These are phyloP conservation scores for Tricholoma sp. DNA, from an alignment of 768 basidiomycete genomes.

Conservation along the genomic window DNA sequence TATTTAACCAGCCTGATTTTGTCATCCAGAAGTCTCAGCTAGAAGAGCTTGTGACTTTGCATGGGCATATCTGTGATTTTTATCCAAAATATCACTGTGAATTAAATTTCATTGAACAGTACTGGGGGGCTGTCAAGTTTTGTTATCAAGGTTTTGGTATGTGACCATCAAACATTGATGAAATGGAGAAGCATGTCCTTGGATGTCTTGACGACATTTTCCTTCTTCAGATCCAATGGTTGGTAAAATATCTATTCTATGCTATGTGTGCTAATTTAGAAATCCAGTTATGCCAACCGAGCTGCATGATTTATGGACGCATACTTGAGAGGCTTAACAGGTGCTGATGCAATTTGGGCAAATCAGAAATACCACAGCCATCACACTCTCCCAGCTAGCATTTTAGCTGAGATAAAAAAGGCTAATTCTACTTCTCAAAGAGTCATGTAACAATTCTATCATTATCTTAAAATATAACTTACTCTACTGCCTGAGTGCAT, in stretches of 20 bases:
- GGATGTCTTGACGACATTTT: conserved; percentile 22
- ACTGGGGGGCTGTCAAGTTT: conserved; percentile 30
- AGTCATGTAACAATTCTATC: not conserved
- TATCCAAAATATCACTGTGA: conserved; percentile 29
- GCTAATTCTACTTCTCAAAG: not conserved
- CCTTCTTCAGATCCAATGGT: conserved; percentile 14
- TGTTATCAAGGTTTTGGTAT: conserved; percentile 21
- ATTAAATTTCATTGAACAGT: conserved; percentile 7
- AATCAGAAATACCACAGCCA: not conserved
- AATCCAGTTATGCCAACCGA: not conserved
- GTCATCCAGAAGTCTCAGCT: conserved; percentile 7
- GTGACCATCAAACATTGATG: conserved; percentile 11
- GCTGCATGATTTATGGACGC: not conserved
- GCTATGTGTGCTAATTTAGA: not conserved
- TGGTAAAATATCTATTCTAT: not conserved
- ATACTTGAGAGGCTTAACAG: not conserved
- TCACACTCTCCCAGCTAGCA: not conserved
- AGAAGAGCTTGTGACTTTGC: conserved; percentile 15
- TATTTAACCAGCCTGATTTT: conserved; percentile 3
- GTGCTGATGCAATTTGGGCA: not conserved
- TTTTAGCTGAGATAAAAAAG: not conserved
- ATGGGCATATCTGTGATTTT: conserved; percentile 28
- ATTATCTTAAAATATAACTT: not conserved
- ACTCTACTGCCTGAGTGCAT: too few species aligned
- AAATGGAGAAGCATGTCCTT: conserved; percentile 25